A percentile compares a stretch with the other conserved stretches of the same genome.
phyloP scores from a whole-genome alignment of 768 basidiomycete species.

The Tephrocybe sp. region DNA sequence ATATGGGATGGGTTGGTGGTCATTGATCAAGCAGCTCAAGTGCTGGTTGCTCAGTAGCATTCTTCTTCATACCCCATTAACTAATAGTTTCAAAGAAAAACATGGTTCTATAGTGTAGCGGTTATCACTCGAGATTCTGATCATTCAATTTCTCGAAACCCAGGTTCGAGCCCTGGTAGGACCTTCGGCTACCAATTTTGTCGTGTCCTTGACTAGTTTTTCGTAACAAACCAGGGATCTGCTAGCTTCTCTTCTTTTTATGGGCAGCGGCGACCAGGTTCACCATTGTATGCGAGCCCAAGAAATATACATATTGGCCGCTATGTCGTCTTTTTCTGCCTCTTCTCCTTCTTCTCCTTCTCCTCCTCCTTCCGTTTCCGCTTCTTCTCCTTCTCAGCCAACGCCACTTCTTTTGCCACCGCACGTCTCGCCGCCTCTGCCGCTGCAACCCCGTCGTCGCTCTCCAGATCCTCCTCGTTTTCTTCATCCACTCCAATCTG shows the following conservation, averaged over 20 bases:
- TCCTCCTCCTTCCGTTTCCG: slow-evolving; percentile 17
- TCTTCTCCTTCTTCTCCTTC: slow-evolving; percentile 13
- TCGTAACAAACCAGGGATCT: no score
- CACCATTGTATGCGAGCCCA: background rate
- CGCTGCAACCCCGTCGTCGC: slow-evolving; percentile 24
- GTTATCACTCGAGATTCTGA: slow-evolving; percentile 34
- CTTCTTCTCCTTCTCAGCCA: slow-evolving; percentile 22
- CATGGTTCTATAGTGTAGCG: slow-evolving; percentile 38
- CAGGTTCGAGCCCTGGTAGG: slow-evolving; percentile 48
- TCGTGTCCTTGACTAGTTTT: no score
- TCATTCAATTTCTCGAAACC: slow-evolving; percentile 34
- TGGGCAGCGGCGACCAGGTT: background rate
- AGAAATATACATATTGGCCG: background rate
- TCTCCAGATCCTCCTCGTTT: slow-evolving; percentile 23
- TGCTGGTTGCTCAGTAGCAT: no score
- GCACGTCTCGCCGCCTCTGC: slow-evolving; percentile 25
- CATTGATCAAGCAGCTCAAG: slow-evolving; percentile 34
- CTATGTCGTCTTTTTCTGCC: slow-evolving; percentile 17
- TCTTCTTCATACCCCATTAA: no score
- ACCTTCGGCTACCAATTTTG: slow-evolving; percentile 34
- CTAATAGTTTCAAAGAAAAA: no score
- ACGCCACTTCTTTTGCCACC: slow-evolving; percentile 20
- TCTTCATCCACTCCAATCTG: slow-evolving; percentile 16
- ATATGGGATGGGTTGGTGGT: slow-evolving; percentile 83
- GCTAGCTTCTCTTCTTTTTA: no score